Evolutionary conservation across 1,139 yeast species (phyloP), one percentile per base, ranked within the genome.

Genomic region (Protomyces inouyei): DNA sequence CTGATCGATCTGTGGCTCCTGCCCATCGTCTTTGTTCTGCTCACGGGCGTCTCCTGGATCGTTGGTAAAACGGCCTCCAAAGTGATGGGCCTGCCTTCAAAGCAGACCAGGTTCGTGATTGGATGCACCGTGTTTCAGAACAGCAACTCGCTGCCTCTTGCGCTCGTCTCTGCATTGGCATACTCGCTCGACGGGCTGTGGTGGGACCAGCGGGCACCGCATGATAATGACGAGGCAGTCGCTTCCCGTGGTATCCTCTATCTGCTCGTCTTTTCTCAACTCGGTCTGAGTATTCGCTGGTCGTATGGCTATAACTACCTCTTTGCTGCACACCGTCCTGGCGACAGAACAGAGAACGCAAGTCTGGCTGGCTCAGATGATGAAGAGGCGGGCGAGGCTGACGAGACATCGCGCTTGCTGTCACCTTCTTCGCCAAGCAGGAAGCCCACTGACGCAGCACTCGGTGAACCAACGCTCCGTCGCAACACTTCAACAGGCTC

Each of bases 81-180:
- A 36, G 64, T 82, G 37, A 74, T 87, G 68, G 73, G 74, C 6
- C 78, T 88, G 70, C 84, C 85, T 69, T 79, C 77, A 45, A 83
- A 88, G 0, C 95, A 88, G 74, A 72, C 86, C 8, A 87, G 88
- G 75, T 88, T 86, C 71, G 95, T 88, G 57, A 87, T 91, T 28
- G 95, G 95, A 5, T 88, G 88, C 93, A 88, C 90, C 0, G 95
- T 87, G 16, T 88, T 88, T 75, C 95, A 95, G 60, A 88, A 88
- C 40, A 57, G 63, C 51, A 65, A 65, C 35, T 65, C 67, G 25
- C 53, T 61, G 12, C 67, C 67, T 18, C 48, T 65, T 14, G 67
- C 67, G 12, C 52, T 65, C 37, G 64, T 65, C 46, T 43, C 67
- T 14, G 57, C 67, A 14, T 60, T 65, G 25, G 67, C 67, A 16